These are phyloP conservation scores for Prunus kanzakura DNA, from an alignment of 306 rosid species.

Conservation along the genomic window DNA sequence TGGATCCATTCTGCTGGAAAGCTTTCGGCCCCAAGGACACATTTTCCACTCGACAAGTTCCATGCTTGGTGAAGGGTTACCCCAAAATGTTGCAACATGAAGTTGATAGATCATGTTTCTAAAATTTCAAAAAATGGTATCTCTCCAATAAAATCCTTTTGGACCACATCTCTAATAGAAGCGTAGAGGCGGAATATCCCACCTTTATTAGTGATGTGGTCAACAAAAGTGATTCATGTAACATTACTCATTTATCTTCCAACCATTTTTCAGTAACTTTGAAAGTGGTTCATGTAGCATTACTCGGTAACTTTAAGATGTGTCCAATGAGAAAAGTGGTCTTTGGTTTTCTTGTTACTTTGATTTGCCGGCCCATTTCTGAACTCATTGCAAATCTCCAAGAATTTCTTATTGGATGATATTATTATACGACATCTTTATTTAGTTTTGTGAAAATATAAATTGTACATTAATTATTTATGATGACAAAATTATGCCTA, in stretches of 20 bases:
- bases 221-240: no score
- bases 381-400: no score
- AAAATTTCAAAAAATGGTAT: no score
- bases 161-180: background rate
- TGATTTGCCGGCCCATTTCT: no score
- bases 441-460: no score
- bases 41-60: conserved; percentile 33
- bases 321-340: no score
- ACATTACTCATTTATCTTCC: background rate
- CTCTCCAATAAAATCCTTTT: background rate
- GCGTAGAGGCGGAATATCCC: background rate
- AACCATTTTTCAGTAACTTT: background rate
- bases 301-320: no score
- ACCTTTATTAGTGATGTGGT: background rate
- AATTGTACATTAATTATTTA: no score
- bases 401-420: no score
- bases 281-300: background rate
- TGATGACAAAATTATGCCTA: no score
- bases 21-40: conserved; percentile 47
- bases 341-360: no score
- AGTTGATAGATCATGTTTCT: background rate
- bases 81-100: conserved; percentile 16
- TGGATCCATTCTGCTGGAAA: conserved; percentile 51
- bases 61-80: conserved; percentile 42
- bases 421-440: no score